Base-by-base conservation (phyloP, 331 rosid species). In the Spiraea crenata region DNA sequence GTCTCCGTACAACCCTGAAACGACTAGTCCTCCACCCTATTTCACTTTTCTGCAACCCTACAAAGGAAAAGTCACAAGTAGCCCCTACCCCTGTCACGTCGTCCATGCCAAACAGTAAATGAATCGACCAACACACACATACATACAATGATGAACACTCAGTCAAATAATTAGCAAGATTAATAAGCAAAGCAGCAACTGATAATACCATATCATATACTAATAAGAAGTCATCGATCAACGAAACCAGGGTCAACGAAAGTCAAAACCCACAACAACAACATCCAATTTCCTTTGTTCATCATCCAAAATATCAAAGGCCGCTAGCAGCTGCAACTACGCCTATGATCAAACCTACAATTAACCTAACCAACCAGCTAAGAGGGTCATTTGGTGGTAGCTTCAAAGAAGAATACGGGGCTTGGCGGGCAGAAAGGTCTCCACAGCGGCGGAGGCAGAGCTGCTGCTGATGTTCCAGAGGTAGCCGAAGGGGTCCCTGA, bases 401-500 rank as follows among this genome's bases (percentile, higher is more conserved):
- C 31, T 25, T 25, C 31, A 25, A 25, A 25, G 1, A 25, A 2
- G 1, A 1, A 25, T 2, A 2, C 31, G 31, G 31, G 31, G 31
- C 31, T 25, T 25, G 31, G 31, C 31, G 31, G 31, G 31, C 31
- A 25, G 31, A 25, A 25, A 25, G 31, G 31, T 25, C 31, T 25
- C 31, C 31, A 25, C 31, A 25, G 31, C 31, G 31, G 31, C 31
- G 5, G 40, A 74, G 0, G 80, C 71, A 0, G 90, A 19, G 54
- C 82, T 56, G 60, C n/a, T n/a, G n/a, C 25, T 15, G 34, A 90
- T 50, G 9, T 58, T 39, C 98, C 98, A 92, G 45, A 73, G 49
- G 48, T 82, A 71, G 3, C 98, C 97, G 55, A 80, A 92, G 0
- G 92, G 98, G 25, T 92, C 98, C 81, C 76, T 88, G 20, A 92